Evolutionary conservation across 1,284 basidiomycete genomes (phyloP), one percentile per base, ranked within the genome.

Genomic region (Trichosporon faecale): DNA sequence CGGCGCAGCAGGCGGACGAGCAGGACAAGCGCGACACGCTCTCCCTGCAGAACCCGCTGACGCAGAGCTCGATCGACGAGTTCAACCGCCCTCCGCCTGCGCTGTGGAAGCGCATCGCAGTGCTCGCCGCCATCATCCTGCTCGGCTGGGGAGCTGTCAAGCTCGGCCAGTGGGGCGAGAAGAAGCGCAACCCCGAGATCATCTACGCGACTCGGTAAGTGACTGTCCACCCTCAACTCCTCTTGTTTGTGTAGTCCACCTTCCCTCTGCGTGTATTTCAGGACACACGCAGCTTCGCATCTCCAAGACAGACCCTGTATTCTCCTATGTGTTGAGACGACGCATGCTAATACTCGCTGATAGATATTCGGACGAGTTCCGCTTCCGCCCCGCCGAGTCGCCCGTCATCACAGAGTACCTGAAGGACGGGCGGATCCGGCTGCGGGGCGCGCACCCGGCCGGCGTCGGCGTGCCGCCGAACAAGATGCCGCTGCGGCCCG

Each of bases 321-420:
- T n/a, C n/a, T n/a, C n/a, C n/a, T n/a, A n/a, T n/a, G n/a, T 21
- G 55, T 60, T 31, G n/a, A 18, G 25, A 31, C 55, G 8, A 18
- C 40, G 18, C 27, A 21, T 31, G 29, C 57, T 61, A 31, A 61
- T 31, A 31, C 57, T 61, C 57, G 29, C 57, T 46, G 57, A 21
- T 71, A 85, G 84, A 65, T 85, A 85, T 72, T 83, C 81, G 25
- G 82, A 84, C 65, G 83, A 85, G 76, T 78, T 77, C 77, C 82
- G 80, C 70, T 85, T 79, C 73, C 78, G 84, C n/a, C 84, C 84
- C 1, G 84, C 84, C 18, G 81, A 83, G 6, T 82, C 81, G 11
- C 84, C 84, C 29, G 80, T 85, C 14, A 84, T 85, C 68, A 85
- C 83, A 46, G 83, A 85, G 71, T 73, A 78, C 66, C 76, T 84